Base-by-base conservation (phyloP, 2,329 filamentous ascomycete genomes). In the Trichoderma sp. region DNA sequence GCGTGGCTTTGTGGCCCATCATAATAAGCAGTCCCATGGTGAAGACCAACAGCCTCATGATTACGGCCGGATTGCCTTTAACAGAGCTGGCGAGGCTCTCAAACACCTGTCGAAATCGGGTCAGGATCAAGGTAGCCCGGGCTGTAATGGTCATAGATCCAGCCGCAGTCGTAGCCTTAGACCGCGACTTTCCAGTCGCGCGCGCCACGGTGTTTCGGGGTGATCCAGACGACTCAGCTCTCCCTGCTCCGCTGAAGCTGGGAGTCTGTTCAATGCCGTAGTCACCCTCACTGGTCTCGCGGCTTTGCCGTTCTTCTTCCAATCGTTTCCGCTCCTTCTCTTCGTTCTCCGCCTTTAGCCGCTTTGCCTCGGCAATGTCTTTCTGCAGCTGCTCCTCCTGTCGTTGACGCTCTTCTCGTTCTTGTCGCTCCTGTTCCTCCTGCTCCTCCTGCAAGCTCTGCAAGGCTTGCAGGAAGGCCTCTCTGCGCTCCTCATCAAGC, bases 401-500 rank as follows among this genome's bases (percentile, higher is more conserved):
- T 27, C 80, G 80, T 64, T 82, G 79, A 67, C 80, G 80, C 73
- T 84, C 89, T 80, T 84, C 90, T 73, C 73, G 88, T 76, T 84
- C 92, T 80, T 76, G 85, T 69, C 87, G 83, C 72, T 90, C 89
- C n/a, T 89, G 87, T 69, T 90, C 88, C 67, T 90, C 86, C 74
- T 92, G 92, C 75, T 97, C 94, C 71, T 97, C 93, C 73, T 91
- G 90, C 34, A 98, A 82, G 64, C 88, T 90, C 76, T 96, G 89
- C 17, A 98, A 83, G 5, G 94, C 94, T 73, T 94, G 90, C 17
- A 97, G 81, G 77, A 98, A 97, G 0, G 92, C 90, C 73, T 98
- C 93, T 70, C 92, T 89, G 53, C 92, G 88, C 80, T 98, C 95
- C 63, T 97, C 94, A 77, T 98, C 94, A 1, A 99, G 85, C 29